Evolutionary conservation across 2,329 filamentous ascomycete genomes (phyloP), one percentile per base, ranked within the genome.

Genomic region (Colletotrichum acutatum): DNA sequence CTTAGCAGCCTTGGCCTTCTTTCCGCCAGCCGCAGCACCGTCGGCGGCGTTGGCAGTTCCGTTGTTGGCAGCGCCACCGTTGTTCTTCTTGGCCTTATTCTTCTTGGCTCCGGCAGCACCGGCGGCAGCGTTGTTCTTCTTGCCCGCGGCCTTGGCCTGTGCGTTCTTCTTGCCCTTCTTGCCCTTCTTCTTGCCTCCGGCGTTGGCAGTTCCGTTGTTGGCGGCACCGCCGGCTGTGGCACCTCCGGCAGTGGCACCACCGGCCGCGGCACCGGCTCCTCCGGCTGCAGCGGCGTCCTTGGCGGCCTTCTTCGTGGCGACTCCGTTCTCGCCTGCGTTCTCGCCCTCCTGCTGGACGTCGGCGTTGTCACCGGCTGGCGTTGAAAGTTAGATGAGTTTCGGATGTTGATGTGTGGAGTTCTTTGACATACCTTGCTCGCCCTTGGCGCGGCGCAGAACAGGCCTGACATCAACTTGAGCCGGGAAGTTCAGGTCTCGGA

Each of bases 61-160:
- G 57, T 74, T 75, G 19, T 70, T 70, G 16, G 69, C 69, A 9
- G 68, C 68, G 7, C 37, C 67, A 14, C 56, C 68, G 28, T 66
- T 26, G 28, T 52, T 37, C 5, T 56, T 56, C 59, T 68, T 66
- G 37, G 12, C 53, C 42, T 56, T 56, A 22, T 57, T 67, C 58
- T 68, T 64, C 42, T 56, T 62, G 12, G 26, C 53, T 5, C 34
- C 37, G 16, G 69, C 69, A 5, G 68, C 68, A 12, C 34, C 67
- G 8, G 42, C 68, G 14, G 26, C 61, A 24, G n/a, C 68, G 28
- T 66, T 26, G 28, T 37, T 32, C 5, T 56, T 57, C 60, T 69
- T 67, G 42, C n/a, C 30, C 30, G 58, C 30, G 22, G 34, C 59
- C 66, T 69, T 68, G 34, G 46, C 60, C 26, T 63, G 32, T 6